Evolutionary conservation across 495 filamentous ascomycete genomes (phyloP), one percentile per base, ranked within the genome.

Genomic region (Cetradonia linearis): DNA sequence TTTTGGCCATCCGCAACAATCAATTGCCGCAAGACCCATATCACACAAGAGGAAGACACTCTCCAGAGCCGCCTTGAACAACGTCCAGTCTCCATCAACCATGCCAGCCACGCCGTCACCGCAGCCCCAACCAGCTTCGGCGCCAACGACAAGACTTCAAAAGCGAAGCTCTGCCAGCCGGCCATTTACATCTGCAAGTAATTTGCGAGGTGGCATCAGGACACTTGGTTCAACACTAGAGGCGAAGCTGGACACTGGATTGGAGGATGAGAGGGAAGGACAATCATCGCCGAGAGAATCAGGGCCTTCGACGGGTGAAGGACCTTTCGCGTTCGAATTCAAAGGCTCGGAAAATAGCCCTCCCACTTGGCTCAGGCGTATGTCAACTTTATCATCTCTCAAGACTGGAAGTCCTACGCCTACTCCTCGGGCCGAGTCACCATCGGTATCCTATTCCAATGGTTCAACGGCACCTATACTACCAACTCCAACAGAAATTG

Each of bases 371-470:
- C 78, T 92, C 57, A 79, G 81, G 68, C 82, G 87, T 34, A 73
- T 92, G 55, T 94, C 88, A 31, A 81, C 81, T 31, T 80, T 83
- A 16, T 81, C 87, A n/a, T 89, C 87, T 57, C 82, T 85, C 50
- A 79, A 63, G 31, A 55, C 83, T 62, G 86, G 83, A 42, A 93
- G 84, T 62, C 73, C 78, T 33, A 75, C 80, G 53, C 83, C 85
- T 28, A 86, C 82, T 64, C 76, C 84, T 58, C 80, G 79, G 20
- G 85, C 87, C 1, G 78, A 81, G 37, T 87, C 86, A n/a, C 77
- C 83, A 18, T 83, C 84, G 3, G 75, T 89, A 27, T 81, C 83
- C 11, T 83, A 84, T 59, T 89, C 86, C 54, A 82, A 86, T 74
- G 83, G 80, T 31, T 89, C 87, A 28, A 78, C 77, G 9, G 85